Evolutionary conservation across 2,329 filamentous ascomycete genomes (phyloP), one percentile per base, ranked within the genome.

Genomic region (Penicillium sp.): DNA sequence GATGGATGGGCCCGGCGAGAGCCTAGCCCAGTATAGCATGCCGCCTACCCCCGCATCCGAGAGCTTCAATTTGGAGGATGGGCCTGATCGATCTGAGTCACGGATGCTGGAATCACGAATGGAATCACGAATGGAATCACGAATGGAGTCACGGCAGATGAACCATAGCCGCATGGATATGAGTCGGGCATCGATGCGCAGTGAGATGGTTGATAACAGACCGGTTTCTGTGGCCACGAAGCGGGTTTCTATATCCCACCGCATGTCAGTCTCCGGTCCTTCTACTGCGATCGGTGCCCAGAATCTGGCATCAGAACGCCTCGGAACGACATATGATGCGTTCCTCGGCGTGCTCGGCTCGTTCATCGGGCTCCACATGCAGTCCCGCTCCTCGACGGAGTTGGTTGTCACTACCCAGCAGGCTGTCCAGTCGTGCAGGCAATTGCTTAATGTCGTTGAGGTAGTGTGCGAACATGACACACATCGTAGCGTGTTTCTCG

Each of bases 331-430:
- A 50, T 92, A 97, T 77, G 93, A 97, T 76, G 86, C 85, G 8
- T 96, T 97, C 69, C 80, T 99, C 53, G 94, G 93, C 7, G 89
- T 93, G 70, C 85, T 99, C 51, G 93, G 91, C 50, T 95, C 91
- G 5, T 96, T 97, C 73, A 93, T 97, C 71, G 94, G 94, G 17
- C 83, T 97, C 56, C 91, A 97, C 74, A 81, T 97, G 59, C 92
- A 97, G 72, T 94, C 93, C n/a, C 89, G 94, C 61, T 94, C 92
- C 8, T 89, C 91, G 9, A 86, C 89, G 1, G 92, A 96, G 72
- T 82, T 97, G 49, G 86, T 92, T 33, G 78, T 87, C 12, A 92
- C 90, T 17, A 93, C 95, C 48, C 88, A 90, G 70, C 88, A 93
- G 71, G 91, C 93, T 9, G 90, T 93, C 10, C 82, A 86, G 8